Evolutionary conservation across 164 flowering plant species (phyloP), one percentile per base, ranked within the genome.

Genomic region (Kalanchoe fedtschenkoi): DNA sequence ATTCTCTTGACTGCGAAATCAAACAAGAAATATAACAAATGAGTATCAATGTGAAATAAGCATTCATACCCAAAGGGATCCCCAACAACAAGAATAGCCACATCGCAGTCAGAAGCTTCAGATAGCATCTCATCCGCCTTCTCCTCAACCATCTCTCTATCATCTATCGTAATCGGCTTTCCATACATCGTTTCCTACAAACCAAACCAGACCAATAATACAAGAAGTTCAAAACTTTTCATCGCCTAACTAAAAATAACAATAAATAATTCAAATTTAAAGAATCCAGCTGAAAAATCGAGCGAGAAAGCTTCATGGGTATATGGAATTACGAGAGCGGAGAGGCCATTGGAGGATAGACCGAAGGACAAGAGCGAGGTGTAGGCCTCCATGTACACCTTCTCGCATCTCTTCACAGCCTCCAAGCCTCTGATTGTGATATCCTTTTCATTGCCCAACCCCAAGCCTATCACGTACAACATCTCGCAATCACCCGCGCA

Each of bases 1-100:
- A 37, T 9, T 9, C 13, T 11, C 0, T 37, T 2, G 39, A 0
- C 13, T 37, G 6, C 39, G 13, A 9, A 37, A 1, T 37, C 8
- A 37, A 37, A n/a, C n/a, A n/a, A n/a, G n/a, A n/a, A n/a, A 37
- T 8, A 37, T 5, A 6, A 37, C 39, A 37, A 37, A 8, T 37
- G 11, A 37, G 2, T 37, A 15, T 43, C 21, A 43, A 43, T 1
- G 19, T n/a, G 0, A 11, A 29, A 6, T 13, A 69, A 21, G 13
- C 2, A 11, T 22, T 22, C 16, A 41, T 80, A 92, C 96, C 97
- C 98, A 73, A 89, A 93, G 64, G 98, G 96, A 37, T 93, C 99
- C 0, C 99, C 99, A 69, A 90, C 96, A 62, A 90, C 96, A 60
- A 93, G 83, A 65, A 93, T 88, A 57, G 89, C 97, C n/a, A 88